phyloP scores from a whole-genome alignment of 441 rosid genomes.

The Jatropha podagrica region DNA sequence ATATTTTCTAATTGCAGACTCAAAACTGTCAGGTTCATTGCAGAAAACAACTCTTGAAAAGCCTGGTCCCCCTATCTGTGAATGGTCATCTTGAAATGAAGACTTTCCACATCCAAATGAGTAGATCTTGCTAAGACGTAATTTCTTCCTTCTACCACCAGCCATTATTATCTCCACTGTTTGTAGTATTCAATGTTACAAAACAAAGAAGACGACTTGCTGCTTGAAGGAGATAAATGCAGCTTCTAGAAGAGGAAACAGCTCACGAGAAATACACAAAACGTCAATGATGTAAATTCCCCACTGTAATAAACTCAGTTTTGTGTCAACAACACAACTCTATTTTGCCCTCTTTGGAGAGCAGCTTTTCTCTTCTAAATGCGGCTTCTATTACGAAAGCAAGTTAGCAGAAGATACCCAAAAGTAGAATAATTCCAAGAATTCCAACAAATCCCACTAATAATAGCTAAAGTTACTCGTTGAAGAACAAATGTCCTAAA shows the following conservation, averaged over 20 bases:
- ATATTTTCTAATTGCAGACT: constrained; percentile 49
- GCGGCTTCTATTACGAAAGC: constrained; percentile 9
- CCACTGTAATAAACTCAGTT: neutral
- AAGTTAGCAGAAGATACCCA: constrained; percentile 4
- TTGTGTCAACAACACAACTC: neutral
- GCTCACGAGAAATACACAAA: neutral
- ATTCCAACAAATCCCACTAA: constrained; percentile 6
- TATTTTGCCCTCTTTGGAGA: neutral
- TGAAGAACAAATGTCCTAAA: neutral
- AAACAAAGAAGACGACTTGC: constrained; percentile 4
- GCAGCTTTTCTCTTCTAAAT: neutral
- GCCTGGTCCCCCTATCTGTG: constrained; percentile 85
- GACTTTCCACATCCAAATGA: constrained; percentile 64
- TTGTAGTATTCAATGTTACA: neutral
- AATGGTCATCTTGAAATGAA: constrained; percentile 66
- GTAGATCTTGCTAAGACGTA: constrained; percentile 58
- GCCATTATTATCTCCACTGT: constrained; percentile 28
- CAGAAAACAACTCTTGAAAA: constrained; percentile 86
- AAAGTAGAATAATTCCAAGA: neutral
- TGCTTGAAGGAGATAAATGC: constrained; percentile 8
- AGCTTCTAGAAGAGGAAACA: neutral
- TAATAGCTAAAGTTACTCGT: neutral
- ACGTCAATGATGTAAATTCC: neutral
- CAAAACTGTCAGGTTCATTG: constrained; percentile 70
- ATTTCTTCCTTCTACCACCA: constrained; percentile 49